Conservation (phyloP, 2,329 filamentous ascomycete species). For the Diaporthe caulivora region DNA sequence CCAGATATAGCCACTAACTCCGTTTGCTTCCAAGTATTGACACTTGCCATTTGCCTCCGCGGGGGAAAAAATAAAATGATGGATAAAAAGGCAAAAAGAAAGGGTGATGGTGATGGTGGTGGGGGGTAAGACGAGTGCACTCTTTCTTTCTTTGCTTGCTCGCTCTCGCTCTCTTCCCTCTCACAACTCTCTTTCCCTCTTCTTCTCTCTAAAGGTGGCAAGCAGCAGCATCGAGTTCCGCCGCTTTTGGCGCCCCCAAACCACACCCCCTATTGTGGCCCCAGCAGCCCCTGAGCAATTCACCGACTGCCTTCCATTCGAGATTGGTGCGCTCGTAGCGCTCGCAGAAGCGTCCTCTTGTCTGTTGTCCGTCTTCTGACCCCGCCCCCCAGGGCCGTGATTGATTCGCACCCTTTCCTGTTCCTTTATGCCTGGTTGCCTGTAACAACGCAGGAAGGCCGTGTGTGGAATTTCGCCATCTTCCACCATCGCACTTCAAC, state of each 20-base stretch:
- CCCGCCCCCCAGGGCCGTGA: not conserved
- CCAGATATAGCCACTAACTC: constrained; percentile 41
- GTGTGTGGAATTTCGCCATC: not conserved
- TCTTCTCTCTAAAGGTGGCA: constrained; percentile 1
- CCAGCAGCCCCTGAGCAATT: not conserved
- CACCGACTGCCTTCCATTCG: not conserved
- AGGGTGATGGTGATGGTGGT: no score
- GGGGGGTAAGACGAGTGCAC: not conserved
- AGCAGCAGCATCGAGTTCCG: not conserved
- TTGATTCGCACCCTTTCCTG: not conserved
- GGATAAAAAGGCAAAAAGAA: not conserved
- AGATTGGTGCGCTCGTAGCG: not conserved
- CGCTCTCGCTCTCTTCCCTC: constrained; percentile 20
- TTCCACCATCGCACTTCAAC: not conserved
- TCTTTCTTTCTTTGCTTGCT: constrained; percentile 22
- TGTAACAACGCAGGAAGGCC: not conserved
- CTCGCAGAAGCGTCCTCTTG: not conserved
- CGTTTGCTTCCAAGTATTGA: constrained; percentile 39
- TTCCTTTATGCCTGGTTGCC: not conserved
- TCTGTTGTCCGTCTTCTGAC: not conserved
- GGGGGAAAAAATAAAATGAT: constrained; percentile 13
- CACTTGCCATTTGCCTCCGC: constrained; percentile 38
- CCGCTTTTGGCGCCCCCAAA: not conserved
- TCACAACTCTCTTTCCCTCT: not conserved
- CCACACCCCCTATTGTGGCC: not conserved